phyloP scores from a whole-genome alignment of 257 asterid species.

The Nicotiana benthamiana region DNA sequence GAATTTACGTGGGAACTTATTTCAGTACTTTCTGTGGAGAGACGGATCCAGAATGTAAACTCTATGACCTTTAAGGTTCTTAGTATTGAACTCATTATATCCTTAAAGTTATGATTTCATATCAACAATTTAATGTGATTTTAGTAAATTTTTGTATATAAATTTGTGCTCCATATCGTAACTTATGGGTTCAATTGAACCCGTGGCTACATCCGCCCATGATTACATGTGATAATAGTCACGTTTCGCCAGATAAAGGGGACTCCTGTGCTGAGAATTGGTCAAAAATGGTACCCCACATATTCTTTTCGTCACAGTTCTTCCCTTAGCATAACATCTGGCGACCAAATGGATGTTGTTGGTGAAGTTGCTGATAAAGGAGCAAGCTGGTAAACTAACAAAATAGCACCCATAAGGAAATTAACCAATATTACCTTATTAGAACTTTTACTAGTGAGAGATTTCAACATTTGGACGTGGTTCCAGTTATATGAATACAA shows the following conservation, averaged over 20 bases:
- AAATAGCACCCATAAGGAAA: background rate
- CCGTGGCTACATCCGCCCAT: no score
- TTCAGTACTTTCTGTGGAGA: background rate
- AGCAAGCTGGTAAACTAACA: background rate
- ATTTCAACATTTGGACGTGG: background rate
- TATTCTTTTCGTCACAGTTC: background rate
- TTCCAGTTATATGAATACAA: background rate
- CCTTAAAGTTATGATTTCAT: no score
- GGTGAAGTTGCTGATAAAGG: background rate
- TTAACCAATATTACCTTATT: background rate
- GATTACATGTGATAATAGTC: background rate
- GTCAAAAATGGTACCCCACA: background rate
- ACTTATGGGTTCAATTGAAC: no score
- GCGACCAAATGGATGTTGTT: background rate
- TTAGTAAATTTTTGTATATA: no score
- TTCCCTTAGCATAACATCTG: conserved; percentile 1
- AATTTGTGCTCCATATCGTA: no score
- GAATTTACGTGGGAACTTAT: background rate
- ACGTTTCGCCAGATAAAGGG: background rate
- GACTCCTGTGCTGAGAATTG: background rate
- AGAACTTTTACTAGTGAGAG: background rate
- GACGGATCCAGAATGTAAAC: no score
- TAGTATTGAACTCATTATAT: no score
- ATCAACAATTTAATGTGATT: no score
- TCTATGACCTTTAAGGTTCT: no score